A percentile compares a stretch with the other conserved stretches of the same genome.
phyloP scores from a whole-genome alignment of 164 flowering plant genomes.

The Akebia trifoliata region DNA sequence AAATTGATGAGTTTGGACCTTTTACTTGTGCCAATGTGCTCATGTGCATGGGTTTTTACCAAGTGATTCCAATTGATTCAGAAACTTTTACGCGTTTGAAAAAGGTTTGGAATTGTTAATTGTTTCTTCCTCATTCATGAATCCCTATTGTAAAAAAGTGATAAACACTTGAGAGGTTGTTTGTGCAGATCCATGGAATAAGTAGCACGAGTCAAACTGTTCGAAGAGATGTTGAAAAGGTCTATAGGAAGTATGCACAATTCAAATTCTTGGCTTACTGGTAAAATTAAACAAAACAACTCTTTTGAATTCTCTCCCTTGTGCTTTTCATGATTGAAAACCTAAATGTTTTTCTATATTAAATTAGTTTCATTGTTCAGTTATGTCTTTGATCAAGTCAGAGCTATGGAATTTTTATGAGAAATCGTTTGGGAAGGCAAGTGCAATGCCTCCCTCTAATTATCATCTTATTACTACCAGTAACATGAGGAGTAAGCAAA shows the following conservation, averaged over 20 bases:
- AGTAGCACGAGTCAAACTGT: constrained; percentile 26
- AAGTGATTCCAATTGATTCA: constrained; percentile 47
- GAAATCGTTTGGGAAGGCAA: constrained; percentile 45
- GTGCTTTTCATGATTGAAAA: no score
- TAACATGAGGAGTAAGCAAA: constrained; percentile 31
- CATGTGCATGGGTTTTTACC: constrained; percentile 64
- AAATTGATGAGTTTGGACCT: constrained; percentile 52
- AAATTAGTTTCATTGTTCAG: neutral
- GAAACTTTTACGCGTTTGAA: constrained; percentile 61
- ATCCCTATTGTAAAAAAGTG: neutral
- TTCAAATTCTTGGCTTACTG: constrained; percentile 61
- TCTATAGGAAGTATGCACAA: constrained; percentile 49
- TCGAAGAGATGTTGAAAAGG: constrained; percentile 28
- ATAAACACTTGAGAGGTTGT: neutral
- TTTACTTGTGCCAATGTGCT: constrained; percentile 56
- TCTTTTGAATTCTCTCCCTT: no score
- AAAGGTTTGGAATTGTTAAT: constrained; percentile 26
- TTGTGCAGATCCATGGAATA: constrained; percentile 46
- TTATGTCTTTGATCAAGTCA: constrained; percentile 38
- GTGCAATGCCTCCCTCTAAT: constrained; percentile 39
- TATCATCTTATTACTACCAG: constrained; percentile 45
- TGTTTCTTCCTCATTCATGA: neutral
- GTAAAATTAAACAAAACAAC: no score
- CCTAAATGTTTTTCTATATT: neutral
- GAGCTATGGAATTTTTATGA: constrained; percentile 59